Evolutionary conservation across 352 stramenopile species (phyloP).

Genomic region (Globisporangium iwayamae): DNA sequence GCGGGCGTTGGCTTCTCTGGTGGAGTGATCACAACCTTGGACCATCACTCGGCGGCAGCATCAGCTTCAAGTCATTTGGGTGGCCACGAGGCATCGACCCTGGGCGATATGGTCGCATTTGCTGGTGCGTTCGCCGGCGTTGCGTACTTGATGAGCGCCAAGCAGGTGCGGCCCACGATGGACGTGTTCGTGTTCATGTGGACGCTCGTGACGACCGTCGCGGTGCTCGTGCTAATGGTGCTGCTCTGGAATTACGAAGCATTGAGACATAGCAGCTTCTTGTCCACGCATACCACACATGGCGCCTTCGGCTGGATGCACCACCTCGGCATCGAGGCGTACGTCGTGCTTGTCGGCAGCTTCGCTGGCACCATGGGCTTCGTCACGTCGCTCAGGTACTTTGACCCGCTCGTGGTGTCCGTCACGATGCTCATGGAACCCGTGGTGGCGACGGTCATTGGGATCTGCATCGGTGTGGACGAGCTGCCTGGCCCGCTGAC

Average conservation of each 20-base stretch:
- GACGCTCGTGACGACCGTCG: conserved; percentile 29
- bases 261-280: background rate
- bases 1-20: conserved; percentile 36
- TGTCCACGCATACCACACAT: conserved; percentile 16
- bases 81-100: conserved; percentile 5
- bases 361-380: conserved; percentile 55
- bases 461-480: conserved; percentile 39
- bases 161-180: conserved; percentile 32
- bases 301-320: conserved; percentile 48
- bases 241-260: conserved; percentile 18
- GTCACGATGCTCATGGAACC: conserved; percentile 55
- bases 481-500: conserved; percentile 31
- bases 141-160: conserved; percentile 42
- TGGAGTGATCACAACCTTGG: conserved; percentile 36
- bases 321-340: conserved; percentile 39
- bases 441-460: conserved; percentile 41
- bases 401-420: conserved; percentile 56
- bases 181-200: conserved; percentile 45
- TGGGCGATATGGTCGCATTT: conserved; percentile 54
- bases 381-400: conserved; percentile 50
- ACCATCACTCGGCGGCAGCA: conserved; percentile 17
- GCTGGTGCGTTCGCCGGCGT: conserved; percentile 45
- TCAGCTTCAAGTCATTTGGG: background rate
- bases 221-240: conserved; percentile 29
- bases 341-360: conserved; percentile 46